Base-by-base conservation (phyloP, 805 yeast genomes). In the Kazachstania kunashirensis region DNA sequence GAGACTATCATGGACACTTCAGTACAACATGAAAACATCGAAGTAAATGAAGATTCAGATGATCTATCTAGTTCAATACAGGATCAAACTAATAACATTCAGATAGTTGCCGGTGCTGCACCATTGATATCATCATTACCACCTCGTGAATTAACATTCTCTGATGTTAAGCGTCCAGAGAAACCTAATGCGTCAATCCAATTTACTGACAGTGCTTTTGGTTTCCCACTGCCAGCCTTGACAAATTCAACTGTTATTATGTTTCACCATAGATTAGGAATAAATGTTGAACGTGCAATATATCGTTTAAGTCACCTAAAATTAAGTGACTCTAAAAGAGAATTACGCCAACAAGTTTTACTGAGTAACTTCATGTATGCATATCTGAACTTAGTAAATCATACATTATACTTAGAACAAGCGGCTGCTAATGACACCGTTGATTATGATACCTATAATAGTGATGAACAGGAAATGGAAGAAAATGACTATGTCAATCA, bases 351-450 rank as follows among this genome's bases (percentile, higher is more conserved):
- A 57, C 98, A 92, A 57, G 98, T 92, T 2, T 59, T 92, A 34
- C 63, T 92, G 45, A 84, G 96, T 41, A 92, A 92, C 57, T 92
- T 92, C 72, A 92, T 92, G 98, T 92, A 92, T 55, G 89, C 96
- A 0, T 92, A 92, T 60, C 70, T 92, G 66, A 89, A 92, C 54
- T 67, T 92, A 59, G 95, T 92, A 38, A 94, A 89, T 58, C 96
- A 89, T 55, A 88, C 89, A 12, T 65, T 82, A 47, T 84, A 79
- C 57, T 59, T 83, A 43, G 89, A 82, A 49, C 84, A 78, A 42
- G 57, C 66, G 42, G 71, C 66, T 19, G 31, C 24, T 70, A 66
- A 34, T 21, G n/a, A 15, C 4, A 20, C 28, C 4, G 14, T 9
- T 6, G 39, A 31, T 2, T 29, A 23, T 29, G 37, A 34, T 24